phyloP scores from a whole-genome alignment of 2,329 filamentous ascomycete species.

The Triangularia setosa region DNA sequence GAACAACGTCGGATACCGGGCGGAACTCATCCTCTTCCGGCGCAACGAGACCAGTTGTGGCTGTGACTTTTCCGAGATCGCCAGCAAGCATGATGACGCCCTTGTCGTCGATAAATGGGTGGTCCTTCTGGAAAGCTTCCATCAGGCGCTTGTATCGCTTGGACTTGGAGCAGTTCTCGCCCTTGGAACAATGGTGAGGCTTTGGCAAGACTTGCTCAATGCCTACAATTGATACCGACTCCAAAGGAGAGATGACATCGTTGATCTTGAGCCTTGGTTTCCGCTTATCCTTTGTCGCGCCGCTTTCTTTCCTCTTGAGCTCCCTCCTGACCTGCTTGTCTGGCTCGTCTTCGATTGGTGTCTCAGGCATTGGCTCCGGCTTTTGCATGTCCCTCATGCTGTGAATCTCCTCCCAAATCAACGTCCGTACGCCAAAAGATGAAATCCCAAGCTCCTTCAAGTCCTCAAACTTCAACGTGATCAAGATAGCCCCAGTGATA shows the following conservation, averaged over 20 bases:
- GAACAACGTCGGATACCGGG: constrained; percentile 70
- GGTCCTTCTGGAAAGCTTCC: constrained; percentile 68
- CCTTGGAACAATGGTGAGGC: constrained; percentile 79
- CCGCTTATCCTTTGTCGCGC: constrained; percentile 36
- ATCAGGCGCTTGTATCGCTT: constrained; percentile 75
- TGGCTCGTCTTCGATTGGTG: constrained; percentile 58
- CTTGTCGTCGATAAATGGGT: constrained; percentile 62
- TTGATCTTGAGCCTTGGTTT: constrained; percentile 43
- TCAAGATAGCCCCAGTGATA: constrained; percentile 80
- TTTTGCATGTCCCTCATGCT: constrained; percentile 56
- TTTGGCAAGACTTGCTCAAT: constrained; percentile 87
- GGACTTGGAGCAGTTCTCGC: constrained; percentile 80
- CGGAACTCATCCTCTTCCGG: constrained; percentile 53
- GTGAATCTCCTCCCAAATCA: constrained; percentile 76
- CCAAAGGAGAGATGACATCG: constrained; percentile 70
- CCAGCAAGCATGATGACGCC: constrained; percentile 74
- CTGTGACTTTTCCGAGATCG: constrained; percentile 72
- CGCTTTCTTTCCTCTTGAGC: constrained; percentile 37
- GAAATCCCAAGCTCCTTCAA: constrained; percentile 75
- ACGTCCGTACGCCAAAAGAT: constrained; percentile 77
- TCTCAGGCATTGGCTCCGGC: constrained; percentile 50
- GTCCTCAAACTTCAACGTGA: constrained; percentile 89
- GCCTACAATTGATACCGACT: constrained; percentile 86
- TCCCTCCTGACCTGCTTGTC: constrained; percentile 49
- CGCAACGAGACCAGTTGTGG: constrained; percentile 46